phyloP scores from a whole-genome alignment of 2,329 filamentous ascomycete genomes.

The Calcarisporium arbuscula region DNA sequence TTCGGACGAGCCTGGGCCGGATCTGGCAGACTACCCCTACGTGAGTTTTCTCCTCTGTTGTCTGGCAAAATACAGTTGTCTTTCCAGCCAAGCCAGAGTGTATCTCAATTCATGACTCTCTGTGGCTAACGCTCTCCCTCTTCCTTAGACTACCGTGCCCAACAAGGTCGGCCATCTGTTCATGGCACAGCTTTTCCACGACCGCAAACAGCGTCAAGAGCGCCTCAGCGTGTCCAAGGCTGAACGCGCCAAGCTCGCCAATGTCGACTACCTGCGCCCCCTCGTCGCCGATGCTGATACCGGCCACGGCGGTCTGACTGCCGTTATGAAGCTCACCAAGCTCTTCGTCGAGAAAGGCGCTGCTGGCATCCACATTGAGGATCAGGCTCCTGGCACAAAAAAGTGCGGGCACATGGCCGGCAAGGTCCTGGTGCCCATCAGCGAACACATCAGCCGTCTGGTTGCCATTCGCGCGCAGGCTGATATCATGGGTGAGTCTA shows the following conservation, averaged over 20 bases:
- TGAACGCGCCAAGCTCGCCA: slow-evolving; percentile 65
- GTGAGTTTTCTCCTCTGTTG: slow-evolving; percentile 38
- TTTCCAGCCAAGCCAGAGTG: too few relatives aligned
- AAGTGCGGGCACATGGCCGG: slow-evolving; percentile 99
- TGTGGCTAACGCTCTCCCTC: slow-evolving; percentile 22
- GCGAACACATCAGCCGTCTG: slow-evolving; percentile 95
- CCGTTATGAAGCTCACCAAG: slow-evolving; percentile 99
- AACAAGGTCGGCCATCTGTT: slow-evolving; percentile 98
- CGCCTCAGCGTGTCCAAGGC: slow-evolving; percentile 70
- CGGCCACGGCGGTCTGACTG: slow-evolving; percentile 94
- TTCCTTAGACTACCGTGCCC: slow-evolving; percentile 77
- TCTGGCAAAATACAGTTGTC: too few relatives aligned
- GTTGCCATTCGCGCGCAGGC: slow-evolving; percentile 96
- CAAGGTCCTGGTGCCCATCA: slow-evolving; percentile 93
- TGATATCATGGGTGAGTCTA: slow-evolving; percentile 80
- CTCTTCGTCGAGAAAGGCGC: slow-evolving; percentile 95
- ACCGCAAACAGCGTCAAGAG: slow-evolving; percentile 97
- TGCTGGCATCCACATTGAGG: slow-evolving; percentile 96
- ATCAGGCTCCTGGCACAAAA: slow-evolving; percentile 96
- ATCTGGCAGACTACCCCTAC: slow-evolving; percentile 96
- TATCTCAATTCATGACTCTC: too few relatives aligned
- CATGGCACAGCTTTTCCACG: slow-evolving; percentile 98
- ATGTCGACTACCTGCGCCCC: slow-evolving; percentile 89
- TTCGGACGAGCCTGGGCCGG: slow-evolving; percentile 91
- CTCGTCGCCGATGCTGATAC: slow-evolving; percentile 97